Evolutionary conservation across 2,329 filamentous ascomycete species (phyloP), one percentile per base, ranked within the genome.

Genomic region (Oidium heveae): DNA sequence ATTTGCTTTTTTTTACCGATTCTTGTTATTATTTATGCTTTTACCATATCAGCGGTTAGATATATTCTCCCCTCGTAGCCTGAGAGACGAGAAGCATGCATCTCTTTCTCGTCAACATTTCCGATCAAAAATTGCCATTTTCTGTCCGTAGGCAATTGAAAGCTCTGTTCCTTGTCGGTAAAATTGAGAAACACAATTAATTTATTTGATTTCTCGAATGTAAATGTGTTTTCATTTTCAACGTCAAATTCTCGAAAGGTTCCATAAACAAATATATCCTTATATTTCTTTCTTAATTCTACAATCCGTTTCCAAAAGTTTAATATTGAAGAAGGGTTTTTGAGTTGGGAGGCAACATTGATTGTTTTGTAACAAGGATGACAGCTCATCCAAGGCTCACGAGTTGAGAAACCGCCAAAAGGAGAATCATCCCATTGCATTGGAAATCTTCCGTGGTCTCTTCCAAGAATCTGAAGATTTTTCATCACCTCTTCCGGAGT

Each of bases 381-480:
- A n/a, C 39, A 32, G 15, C 54, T 54, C 54, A 57, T 57, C 51
- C 51, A 57, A 16, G 56, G 53, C 16, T 36, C 20, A 12, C 47
- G 28, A 2, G 78, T 79, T 7, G 51, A 53, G 67, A 86, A 86
- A 20, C 82, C 82, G 0, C 70, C 79, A 57, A 84, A 74, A 0
- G 68, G 63, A 1, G 66, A 68, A 16, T 65, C 61, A 58, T 77
- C 71, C 81, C 82, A 86, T 62, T 84, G 80, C 64, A 86, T 79
- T 0, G 82, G 81, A 0, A 79, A 76, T 41, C 82, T 72, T 12
- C 75, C 77, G 63, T 86, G 82, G 65, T 86, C 82, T 75, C 58
- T 71, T 68, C 73, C 79, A 33, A 82, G 72, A 56, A 73, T 69
- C 58, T 78, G 73, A 53, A 84, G 67, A 41, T 74, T 69, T 9